A percentile compares a stretch with the other conserved stretches of the same genome.
phyloP scores from a whole-genome alignment of 2,329 filamentous ascomycete species.

The Phialophora macrospora region DNA sequence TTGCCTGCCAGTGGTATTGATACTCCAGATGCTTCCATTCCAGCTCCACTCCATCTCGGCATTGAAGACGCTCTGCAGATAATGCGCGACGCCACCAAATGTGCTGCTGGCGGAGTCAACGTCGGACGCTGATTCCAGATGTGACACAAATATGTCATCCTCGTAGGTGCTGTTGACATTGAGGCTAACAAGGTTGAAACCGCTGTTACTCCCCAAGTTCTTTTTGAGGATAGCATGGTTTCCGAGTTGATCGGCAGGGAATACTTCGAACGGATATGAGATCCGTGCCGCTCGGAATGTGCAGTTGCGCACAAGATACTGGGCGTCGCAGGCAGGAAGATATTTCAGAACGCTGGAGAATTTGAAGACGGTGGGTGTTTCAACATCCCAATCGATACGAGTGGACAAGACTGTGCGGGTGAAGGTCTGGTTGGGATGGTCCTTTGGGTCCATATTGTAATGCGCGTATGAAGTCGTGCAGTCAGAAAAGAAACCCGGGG shows the following conservation, averaged over 20 bases:
- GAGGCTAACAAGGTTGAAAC: neutral
- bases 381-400: constrained; percentile 1
- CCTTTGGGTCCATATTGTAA: neutral
- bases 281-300: constrained; percentile 1
- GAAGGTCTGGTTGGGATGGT: neutral
- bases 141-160: neutral
- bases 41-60: constrained; percentile 6
- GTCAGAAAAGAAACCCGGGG: neutral
- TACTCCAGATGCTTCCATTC: constrained; percentile 5
- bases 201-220: neutral
- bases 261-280: neutral
- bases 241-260: neutral
- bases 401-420: neutral
- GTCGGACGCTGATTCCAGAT: neutral
- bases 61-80: neutral
- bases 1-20: constrained; percentile 1
- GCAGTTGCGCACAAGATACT: constrained; percentile 2
- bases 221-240: neutral
- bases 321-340: neutral
- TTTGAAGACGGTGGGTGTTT: neutral
- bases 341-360: neutral
- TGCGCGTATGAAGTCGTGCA: neutral
- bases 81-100: constrained; percentile 1
- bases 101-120: neutral
- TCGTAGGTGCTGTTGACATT: neutral